These are phyloP conservation scores for Tieghemostelium lacteum DNA, from an alignment of 78 protist genomes.

Conservation along the genomic window DNA sequence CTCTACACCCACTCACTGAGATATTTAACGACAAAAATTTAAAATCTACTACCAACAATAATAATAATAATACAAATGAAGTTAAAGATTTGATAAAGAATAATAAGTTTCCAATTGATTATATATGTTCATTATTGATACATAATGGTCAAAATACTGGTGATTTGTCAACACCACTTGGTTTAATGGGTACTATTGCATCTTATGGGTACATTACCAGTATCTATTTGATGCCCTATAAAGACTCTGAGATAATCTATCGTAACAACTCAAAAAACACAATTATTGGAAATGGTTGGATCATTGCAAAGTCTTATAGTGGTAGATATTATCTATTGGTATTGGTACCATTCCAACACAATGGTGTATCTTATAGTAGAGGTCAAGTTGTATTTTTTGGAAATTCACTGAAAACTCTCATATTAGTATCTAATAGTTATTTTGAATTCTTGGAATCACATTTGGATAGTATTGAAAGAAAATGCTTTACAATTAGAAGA, in stretches of 20 bases:
- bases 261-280: background rate
- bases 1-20: background rate
- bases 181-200: conserved; percentile 36
- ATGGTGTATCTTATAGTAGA: background rate
- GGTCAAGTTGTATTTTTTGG: conserved; percentile 11
- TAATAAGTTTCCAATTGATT: conserved; percentile 28
- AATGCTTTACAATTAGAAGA: background rate
- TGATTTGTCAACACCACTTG: background rate
- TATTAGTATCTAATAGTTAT: conserved; percentile 27
- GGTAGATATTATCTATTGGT: conserved; percentile 21
- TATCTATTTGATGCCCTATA: background rate
- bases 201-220: conserved; percentile 16
- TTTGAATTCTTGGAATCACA: conserved; percentile 20
- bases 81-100: background rate
- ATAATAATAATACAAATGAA: background rate
- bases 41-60: background rate
- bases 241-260: background rate
- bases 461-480: background rate
- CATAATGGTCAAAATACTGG: conserved; percentile 46
- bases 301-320: background rate
- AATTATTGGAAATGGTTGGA: background rate
- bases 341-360: background rate
- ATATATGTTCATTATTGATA: conserved; percentile 16
- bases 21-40: background rate
- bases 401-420: background rate